Evolutionary conservation across 371 early-diverging fungal genomes (phyloP), one percentile per base, ranked within the genome.

Genomic region (Mortierella sp.): DNA sequence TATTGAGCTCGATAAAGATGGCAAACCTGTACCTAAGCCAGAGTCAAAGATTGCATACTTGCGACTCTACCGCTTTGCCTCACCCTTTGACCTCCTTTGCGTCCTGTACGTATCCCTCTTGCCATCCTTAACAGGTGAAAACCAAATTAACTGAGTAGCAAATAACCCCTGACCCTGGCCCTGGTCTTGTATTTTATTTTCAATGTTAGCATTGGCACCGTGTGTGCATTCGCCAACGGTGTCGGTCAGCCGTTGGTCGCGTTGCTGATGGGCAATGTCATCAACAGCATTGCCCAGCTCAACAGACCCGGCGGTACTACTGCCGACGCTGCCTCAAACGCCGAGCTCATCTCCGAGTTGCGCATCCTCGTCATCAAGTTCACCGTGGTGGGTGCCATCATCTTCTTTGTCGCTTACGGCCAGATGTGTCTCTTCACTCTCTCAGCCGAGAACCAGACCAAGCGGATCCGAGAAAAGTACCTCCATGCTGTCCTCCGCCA

Each of bases 401-500:
- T 81, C 71, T 77, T 77, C 63, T 11, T 77, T 6, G 82, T 77
- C 7, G 82, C 63, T 11, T 81, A 81, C 65, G 77, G 77, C 41
- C 82, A 81, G 38, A 68, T 58, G 44, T 81, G 82, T 21, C 74
- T 77, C 51, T 81, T 77, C 75, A 81, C 82, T 21, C 71, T 81
- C 38, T 76, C 82, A 1, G 77, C 82, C 1, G 82, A 77, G 58
- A 70, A 77, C 29, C 82, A 77, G 48, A 74, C 77, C 38, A 76
- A 89, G 86, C 85, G 88, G 41, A 89, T 93, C 76, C 89, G 92
- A 65, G 82, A 90, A 72, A 60, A 76, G 27, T 92, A 89, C 71
- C 93, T 94, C 82, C 80, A 80, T 58, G 88, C 94, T 0, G 84
- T 95, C 65, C 76, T 96, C 70, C 88, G 92, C 27, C 95, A 96